These are phyloP conservation scores for Davidsoniella neocaledoniae DNA, from an alignment of 2,329 filamentous ascomycete species.

Conservation along the genomic window DNA sequence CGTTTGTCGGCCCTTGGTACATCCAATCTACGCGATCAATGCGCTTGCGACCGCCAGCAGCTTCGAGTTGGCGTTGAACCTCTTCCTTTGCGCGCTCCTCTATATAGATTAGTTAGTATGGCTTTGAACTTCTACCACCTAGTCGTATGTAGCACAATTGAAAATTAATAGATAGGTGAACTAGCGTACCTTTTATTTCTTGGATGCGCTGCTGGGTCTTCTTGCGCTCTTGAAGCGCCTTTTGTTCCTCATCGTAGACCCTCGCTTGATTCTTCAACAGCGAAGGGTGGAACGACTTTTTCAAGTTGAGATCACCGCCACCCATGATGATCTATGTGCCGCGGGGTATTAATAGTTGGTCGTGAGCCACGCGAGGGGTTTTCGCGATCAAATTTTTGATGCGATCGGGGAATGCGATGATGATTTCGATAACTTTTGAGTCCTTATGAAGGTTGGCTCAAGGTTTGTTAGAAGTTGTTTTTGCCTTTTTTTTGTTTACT, in stretches of 20 bases:
- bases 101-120: background rate
- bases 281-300: slow-evolving; percentile 87
- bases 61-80: slow-evolving; percentile 75
- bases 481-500: too few relatives aligned
- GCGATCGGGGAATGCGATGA: background rate
- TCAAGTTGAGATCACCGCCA: slow-evolving; percentile 86
- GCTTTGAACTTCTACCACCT: background rate
- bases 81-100: slow-evolving; percentile 89
- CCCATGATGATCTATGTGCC: slow-evolving; percentile 47
- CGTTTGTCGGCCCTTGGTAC: slow-evolving; percentile 75
- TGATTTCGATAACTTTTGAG: too few relatives aligned
- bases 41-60: slow-evolving; percentile 65
- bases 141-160: background rate
- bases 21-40: slow-evolving; percentile 91
- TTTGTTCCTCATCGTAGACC: slow-evolving; percentile 84
- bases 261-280: slow-evolving; percentile 78
- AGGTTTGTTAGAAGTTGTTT: too few relatives aligned
- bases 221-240: slow-evolving; percentile 87
- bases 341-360: too few relatives aligned
- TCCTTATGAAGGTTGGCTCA: too few relatives aligned
- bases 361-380: background rate
- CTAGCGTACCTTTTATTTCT: slow-evolving; percentile 47
- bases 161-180: background rate
- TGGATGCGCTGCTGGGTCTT: slow-evolving; percentile 80
- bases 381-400: background rate